Evolutionary conservation across 495 filamentous ascomycete species (phyloP), one percentile per base, ranked within the genome.

Genomic region (Trichoderma asperelloides): DNA sequence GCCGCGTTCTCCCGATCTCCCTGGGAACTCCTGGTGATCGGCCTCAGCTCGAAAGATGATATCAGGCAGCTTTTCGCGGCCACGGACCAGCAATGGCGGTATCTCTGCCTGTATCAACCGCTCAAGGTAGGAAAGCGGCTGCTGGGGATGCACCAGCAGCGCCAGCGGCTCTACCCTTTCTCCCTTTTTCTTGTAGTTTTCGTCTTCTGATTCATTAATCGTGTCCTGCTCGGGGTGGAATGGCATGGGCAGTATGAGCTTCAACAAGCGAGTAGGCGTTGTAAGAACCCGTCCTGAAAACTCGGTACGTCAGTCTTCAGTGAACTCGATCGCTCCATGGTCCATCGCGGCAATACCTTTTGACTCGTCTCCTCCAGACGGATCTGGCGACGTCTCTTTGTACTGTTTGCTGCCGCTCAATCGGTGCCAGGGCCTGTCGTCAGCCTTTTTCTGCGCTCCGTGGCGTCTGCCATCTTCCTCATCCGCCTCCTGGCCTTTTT

Each of bases 51-150:
- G 82, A 74, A 98, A 98, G 39, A 89, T 88, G 0, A 98, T 80
- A 21, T 77, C 82, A 2, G 93, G 92, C 7, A 90, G 82, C 66
- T 88, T 89, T 30, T 87, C 81, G 41, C 86, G 80, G 21, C 83
- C 85, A 62, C 80, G 70, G n/a, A 83, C 78, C 2, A 82, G 77
- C n/a, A 97, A 80, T 0, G 85, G 83, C 0, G 93, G 91, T 0
- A 97, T 73, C 75, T 97, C 93, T 68, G 91, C 87, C 76, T 97
- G 94, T 68, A 97, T 92, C 3, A 98, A 80, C 2, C 90, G 88
- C 75, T 96, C 92, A 49, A 97, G 87, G 75, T 96, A 96, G 33
- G 92, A 96, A 18, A 98, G 82, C 0, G 94, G 93, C 75, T 98
- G 93, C 70, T 95, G 91, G 0, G 94, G 92, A 75, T 98, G 93